Evolutionary conservation across 2,329 filamentous ascomycete genomes (phyloP).

Genomic region (Ilyonectria sp.): DNA sequence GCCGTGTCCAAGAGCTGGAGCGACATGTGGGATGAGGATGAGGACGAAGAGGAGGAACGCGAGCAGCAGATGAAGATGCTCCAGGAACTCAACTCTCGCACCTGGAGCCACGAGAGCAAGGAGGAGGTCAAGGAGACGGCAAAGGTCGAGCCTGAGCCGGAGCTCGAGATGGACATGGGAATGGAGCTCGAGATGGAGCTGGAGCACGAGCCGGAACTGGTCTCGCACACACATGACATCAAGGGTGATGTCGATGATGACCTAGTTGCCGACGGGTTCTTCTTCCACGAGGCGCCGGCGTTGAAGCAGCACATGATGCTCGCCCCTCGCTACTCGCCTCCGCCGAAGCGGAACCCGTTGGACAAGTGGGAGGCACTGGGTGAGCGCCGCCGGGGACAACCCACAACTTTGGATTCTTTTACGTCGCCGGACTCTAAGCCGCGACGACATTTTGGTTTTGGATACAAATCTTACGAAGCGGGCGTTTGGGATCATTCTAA

Average conservation of each 20-base stretch:
- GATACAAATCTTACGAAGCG: constrained; percentile 64
- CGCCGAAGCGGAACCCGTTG: constrained; percentile 72
- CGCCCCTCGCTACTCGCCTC: constrained; percentile 74
- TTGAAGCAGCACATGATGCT: constrained; percentile 54
- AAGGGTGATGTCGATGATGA: constrained; percentile 74
- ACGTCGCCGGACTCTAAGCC: constrained; percentile 65
- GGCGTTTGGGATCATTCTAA: constrained; percentile 64
- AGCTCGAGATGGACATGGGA: constrained; percentile 26
- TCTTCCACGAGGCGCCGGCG: constrained; percentile 76
- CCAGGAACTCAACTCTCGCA: constrained; percentile 79
- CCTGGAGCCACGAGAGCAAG: constrained; percentile 84
- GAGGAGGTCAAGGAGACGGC: constrained; percentile 47
- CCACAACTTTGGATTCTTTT: constrained; percentile 63
- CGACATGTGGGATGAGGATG: constrained; percentile 96
- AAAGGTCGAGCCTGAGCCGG: constrained; percentile 31
- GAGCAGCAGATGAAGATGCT: constrained; percentile 66
- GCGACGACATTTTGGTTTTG: constrained; percentile 65
- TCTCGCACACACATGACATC: constrained; percentile 51
- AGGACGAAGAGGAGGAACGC: constrained; percentile 78
- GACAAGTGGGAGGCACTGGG: constrained; percentile 95
- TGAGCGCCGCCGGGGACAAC: constrained; percentile 81
- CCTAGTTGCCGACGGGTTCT: constrained; percentile 77
- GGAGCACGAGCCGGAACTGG: constrained; percentile 33
- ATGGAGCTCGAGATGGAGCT: constrained; percentile 38
- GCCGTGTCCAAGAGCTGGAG: constrained; percentile 98